These are phyloP conservation scores for Blastomyces silverae DNA, from an alignment of 2,329 filamentous ascomycete genomes.

Conservation along the genomic window DNA sequence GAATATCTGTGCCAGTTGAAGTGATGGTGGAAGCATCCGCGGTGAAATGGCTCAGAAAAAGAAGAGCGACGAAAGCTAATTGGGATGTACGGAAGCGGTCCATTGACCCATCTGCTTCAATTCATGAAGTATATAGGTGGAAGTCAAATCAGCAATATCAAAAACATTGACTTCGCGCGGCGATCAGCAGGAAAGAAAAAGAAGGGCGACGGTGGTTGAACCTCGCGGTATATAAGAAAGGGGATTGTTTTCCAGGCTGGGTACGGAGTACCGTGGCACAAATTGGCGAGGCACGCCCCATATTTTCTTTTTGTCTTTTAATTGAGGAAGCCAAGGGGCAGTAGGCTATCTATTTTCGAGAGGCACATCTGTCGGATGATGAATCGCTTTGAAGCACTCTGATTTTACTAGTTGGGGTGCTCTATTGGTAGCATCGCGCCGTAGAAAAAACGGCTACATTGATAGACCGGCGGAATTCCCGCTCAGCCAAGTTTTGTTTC, in stretches of 20 bases:
- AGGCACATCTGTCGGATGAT: background rate
- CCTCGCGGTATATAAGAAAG: background rate
- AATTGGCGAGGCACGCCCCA: background rate
- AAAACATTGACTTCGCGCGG: background rate
- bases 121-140: background rate
- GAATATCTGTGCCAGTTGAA: background rate
- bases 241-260: slow-evolving; percentile 6
- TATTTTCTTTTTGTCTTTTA: slow-evolving; percentile 7
- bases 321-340: background rate
- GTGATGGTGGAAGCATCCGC: background rate
- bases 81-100: background rate
- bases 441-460: background rate
- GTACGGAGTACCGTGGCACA: slow-evolving; percentile 3
- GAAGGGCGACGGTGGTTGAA: background rate
- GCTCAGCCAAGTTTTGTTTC: background rate
- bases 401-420: background rate
- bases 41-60: background rate
- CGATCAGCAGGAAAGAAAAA: background rate
- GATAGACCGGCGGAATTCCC: background rate
- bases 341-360: background rate
- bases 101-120: slow-evolving; percentile 8
- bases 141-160: background rate
- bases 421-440: background rate
- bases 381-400: background rate
- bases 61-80: background rate